A percentile compares a stretch with the other conserved stretches of the same genome.
Conservation (phyloP, 2,329 filamentous ascomycete genomes). For the Xylariomycetidae sp. region DNA sequence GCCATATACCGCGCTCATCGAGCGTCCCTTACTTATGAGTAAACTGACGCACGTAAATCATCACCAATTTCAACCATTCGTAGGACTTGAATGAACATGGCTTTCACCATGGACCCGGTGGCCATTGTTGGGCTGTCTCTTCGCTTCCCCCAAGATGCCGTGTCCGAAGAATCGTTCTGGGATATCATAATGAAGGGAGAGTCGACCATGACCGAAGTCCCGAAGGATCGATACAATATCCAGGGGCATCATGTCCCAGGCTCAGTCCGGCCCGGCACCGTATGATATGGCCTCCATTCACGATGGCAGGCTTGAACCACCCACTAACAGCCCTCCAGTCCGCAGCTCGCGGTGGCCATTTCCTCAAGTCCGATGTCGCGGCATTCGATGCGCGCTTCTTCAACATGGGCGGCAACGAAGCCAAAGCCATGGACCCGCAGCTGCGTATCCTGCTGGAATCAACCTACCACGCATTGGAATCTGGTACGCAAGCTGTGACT, state of each 20-base stretch:
- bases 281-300: too few species aligned
- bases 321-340: not conserved
- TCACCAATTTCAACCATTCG: too few species aligned
- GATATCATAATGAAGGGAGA: not conserved
- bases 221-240: conserved; percentile 1
- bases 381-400: conserved; percentile 11
- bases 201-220: conserved; percentile 2
- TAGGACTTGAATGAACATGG: too few species aligned
- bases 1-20: too few species aligned
- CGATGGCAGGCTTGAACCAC: too few species aligned
- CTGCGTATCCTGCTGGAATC: conserved; percentile 58
- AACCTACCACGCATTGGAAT: conserved; percentile 54
- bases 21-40: too few species aligned
- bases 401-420: conserved; percentile 7
- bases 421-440: conserved; percentile 46
- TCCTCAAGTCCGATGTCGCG: conserved; percentile 1
- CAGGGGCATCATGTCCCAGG: too few species aligned
- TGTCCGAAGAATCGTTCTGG: conserved; percentile 1
- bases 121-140: conserved; percentile 1
- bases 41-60: too few species aligned
- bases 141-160: conserved; percentile 3
- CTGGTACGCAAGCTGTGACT: conserved; percentile 51
- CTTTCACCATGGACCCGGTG: too few species aligned
- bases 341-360: conserved; percentile 5
- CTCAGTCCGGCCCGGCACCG: too few species aligned